phyloP scores from a whole-genome alignment of 805 yeast genomes.

The Metschnikowia kunwiensis region DNA sequence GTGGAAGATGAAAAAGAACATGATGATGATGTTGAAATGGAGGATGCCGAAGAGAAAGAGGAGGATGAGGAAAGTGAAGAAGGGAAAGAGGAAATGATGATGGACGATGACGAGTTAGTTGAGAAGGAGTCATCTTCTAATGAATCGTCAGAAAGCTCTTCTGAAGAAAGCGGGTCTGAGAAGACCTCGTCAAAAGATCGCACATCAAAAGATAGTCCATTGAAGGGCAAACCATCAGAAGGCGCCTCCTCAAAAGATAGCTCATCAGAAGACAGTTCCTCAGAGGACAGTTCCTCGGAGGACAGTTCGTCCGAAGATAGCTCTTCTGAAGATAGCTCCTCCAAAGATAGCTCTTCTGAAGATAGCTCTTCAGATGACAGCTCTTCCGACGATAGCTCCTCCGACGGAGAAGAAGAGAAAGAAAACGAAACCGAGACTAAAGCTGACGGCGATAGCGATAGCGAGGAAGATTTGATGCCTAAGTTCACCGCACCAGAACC shows the following conservation, averaged over 20 bases:
- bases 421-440: background rate
- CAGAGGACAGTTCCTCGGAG: background rate
- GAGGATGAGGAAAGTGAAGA: conserved; percentile 15
- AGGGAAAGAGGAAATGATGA: conserved; percentile 21
- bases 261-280: background rate
- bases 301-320: background rate
- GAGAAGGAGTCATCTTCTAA: too few relatives aligned
- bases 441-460: conserved; percentile 2
- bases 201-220: too few relatives aligned
- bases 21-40: background rate
- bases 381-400: background rate
- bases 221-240: background rate
- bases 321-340: background rate
- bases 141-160: too few relatives aligned
- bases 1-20: conserved; percentile 1
- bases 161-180: too few relatives aligned
- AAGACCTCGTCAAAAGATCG: too few relatives aligned
- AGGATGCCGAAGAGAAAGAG: background rate
- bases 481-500: conserved; percentile 40
- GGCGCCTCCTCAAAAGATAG: conserved; percentile 3
- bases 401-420: background rate
- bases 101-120: too few relatives aligned
- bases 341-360: background rate
- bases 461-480: conserved; percentile 51
- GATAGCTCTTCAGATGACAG: background rate